These are phyloP conservation scores for Camelina hispida DNA, from an alignment of 345 rosid genomes.

Conservation along the genomic window DNA sequence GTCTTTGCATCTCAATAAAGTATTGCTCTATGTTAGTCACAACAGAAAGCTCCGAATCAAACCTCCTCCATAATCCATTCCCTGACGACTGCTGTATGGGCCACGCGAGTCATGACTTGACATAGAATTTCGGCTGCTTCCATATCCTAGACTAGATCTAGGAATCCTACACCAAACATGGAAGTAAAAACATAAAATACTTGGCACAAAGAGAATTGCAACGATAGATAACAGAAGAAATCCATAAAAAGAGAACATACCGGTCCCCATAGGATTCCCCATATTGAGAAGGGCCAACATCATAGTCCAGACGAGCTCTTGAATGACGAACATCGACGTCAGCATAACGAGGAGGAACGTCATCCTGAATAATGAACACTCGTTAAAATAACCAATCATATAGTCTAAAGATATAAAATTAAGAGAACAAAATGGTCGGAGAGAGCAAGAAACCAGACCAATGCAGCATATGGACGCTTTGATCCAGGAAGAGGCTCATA, in stretches of 20 bases:
- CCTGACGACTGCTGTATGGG: slow-evolving; percentile 71
- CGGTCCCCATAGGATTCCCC: slow-evolving; percentile 84
- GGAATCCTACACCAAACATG: slow-evolving; percentile 64
- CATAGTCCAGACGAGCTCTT: slow-evolving; percentile 92
- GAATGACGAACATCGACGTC: slow-evolving; percentile 73
- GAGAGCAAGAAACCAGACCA: slow-evolving; percentile 60
- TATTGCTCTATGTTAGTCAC: slow-evolving; percentile 21
- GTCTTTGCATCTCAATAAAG: slow-evolving; percentile 2
- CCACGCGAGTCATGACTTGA: slow-evolving; percentile 87
- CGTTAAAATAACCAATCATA: slow-evolving; percentile 12
- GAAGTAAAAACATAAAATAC: slow-evolving; percentile 13
- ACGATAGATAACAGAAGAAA: slow-evolving; percentile 2
- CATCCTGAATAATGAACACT: slow-evolving; percentile 60
- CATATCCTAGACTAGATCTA: slow-evolving; percentile 79
- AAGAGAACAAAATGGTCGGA: slow-evolving; percentile 8
- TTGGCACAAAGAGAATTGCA: not conserved
- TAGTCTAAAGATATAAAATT: not conserved
- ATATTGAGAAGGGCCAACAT: slow-evolving; percentile 71
- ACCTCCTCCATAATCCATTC: slow-evolving; percentile 86
- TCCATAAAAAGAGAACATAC: slow-evolving; percentile 47
- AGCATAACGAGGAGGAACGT: slow-evolving; percentile 82
- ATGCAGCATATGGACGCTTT: slow-evolving; percentile 80
- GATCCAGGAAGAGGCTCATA: slow-evolving; percentile 87
- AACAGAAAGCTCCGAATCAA: slow-evolving; percentile 36
- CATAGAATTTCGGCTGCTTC: slow-evolving; percentile 78